Base-by-base conservation (phyloP, 2,329 filamentous ascomycete genomes). In the Phialophora chinensis region DNA sequence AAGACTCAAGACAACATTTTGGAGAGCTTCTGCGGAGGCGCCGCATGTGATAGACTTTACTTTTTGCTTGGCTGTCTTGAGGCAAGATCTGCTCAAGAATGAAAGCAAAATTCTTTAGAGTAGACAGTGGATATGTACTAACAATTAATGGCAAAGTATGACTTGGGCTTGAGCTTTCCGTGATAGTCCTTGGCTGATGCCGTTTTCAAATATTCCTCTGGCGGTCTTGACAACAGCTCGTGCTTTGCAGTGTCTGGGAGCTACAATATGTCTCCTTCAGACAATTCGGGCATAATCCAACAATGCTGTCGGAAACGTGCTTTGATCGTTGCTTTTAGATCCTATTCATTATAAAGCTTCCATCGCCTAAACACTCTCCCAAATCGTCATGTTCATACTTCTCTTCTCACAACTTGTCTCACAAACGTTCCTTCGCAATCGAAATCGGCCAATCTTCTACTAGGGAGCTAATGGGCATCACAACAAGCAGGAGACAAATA, bases 121-220 rank as follows among this genome's bases (percentile, higher is more conserved):
- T 60, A 66, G 56, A 63, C 44, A 62, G 58, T 27, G 55, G 59
- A 60, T 59, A 56, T 68, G 66, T 68, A 68, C 60, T 62, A 65
- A 68, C 63, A 68, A 56, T 62, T 61, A 68, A 68, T 68, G 66
- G 62, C 47, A 56, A 59, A 62, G 47, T 29, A 62, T 49, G 33
- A 35, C 20, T 44, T 49, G 10, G n/a, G 25, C 27, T 52, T 55
- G 53, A 55, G 25, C 49, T 27, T 27, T 52, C 14, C 6, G 12
- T 5, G 25, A 52, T 12, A 10, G 20, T 52, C 4, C 49, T 27
- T 23, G 12, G 12, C 49, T 25, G 23, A 52, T 12, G 23, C 2
- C 20, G 1, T 52, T 12, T 20, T 27, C 49, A 23, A 27, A 20
- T 29, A 5, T 3, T 52, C 23, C 20, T 2, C 1, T 11, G 10